Evolutionary conservation across 2,329 filamentous ascomycete genomes (phyloP).

Genomic region (Zopfia rhizophila): DNA sequence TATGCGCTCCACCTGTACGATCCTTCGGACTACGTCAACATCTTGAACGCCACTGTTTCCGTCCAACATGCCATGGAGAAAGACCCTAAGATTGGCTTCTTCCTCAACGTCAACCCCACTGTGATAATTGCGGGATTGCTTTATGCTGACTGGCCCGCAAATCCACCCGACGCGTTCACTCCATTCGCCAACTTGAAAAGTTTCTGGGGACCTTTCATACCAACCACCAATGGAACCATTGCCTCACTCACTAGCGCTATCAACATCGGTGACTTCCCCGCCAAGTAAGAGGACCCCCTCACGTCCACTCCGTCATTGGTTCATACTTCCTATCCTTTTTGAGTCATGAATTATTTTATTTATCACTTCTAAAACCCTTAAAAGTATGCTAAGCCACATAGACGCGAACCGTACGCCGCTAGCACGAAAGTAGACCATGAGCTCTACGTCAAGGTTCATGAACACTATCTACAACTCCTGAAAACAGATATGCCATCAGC

Average conservation of each 20-base stretch:
- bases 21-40: constrained; percentile 3
- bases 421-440: constrained; percentile 11
- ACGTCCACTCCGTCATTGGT: no score
- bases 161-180: constrained; percentile 5
- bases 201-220: constrained; percentile 7
- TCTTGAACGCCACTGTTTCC: constrained; percentile 10
- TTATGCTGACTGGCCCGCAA: constrained; percentile 10
- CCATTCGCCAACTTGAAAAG: constrained; percentile 10
- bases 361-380: background rate
- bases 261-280: constrained; percentile 14
- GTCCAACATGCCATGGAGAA: constrained; percentile 11
- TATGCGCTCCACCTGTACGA: constrained; percentile 15
- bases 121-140: constrained; percentile 16
- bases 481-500: constrained; percentile 12
- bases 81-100: constrained; percentile 13
- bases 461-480: constrained; percentile 13
- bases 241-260: constrained; percentile 11
- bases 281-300: no score
- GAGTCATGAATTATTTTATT: no score
- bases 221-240: constrained; percentile 14
- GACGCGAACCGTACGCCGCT: constrained; percentile 11
- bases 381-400: constrained; percentile 1
- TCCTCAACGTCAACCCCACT: constrained; percentile 10
- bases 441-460: constrained; percentile 14
- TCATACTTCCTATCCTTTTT: no score